Base-by-base conservation (phyloP, 441 rosid genomes). In the Pelargonium fulgidum region DNA sequence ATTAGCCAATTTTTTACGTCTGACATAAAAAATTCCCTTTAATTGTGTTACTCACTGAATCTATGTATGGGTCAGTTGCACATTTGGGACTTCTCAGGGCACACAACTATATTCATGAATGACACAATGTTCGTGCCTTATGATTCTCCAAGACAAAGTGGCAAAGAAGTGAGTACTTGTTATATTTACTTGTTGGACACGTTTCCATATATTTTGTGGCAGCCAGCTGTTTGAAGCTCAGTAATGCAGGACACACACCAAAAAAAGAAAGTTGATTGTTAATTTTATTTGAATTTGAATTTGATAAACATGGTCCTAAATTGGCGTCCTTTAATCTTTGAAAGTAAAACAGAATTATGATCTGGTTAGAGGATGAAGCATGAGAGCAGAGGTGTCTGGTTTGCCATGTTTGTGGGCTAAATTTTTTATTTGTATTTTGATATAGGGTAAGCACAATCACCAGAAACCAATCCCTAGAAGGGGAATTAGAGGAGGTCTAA, bases 41-140 rank as follows among this genome's bases (percentile, higher is more conserved):
- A 7, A 13, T 5, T 68, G 47, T 33, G 77, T 68, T 3, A 42
- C 54, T 70, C 68, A 74, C 62, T 54, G 76, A 19, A 58, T 58
- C 11, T 58, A 66, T 78, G 72, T 58, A 66, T 78, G 73, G 56
- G 68, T 58, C 85, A 89, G 94, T 42, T 89, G 74, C 88, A 82
- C 65, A 86, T 89, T 59, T 86, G 91, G 91, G 94, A 89, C 75
- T 85, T 85, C 74, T 89, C 88, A 65, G 87, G 94, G 67, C 85
- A 82, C 74, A 89, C 88, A 61, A 75, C 82, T 59, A 72, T 81
- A 69, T 84, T 84, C 65, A 73, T 73, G 68, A 84, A 81, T 68
- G 90, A 86, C 69, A 72, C 75, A 79, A 79, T 70, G 72, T 81
- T 70, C 70, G 71, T 79, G 68, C 67, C 72, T 47, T 81, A 80